Conservation (phyloP, 306 rosid genomes). For the Hippophae tibetana region DNA sequence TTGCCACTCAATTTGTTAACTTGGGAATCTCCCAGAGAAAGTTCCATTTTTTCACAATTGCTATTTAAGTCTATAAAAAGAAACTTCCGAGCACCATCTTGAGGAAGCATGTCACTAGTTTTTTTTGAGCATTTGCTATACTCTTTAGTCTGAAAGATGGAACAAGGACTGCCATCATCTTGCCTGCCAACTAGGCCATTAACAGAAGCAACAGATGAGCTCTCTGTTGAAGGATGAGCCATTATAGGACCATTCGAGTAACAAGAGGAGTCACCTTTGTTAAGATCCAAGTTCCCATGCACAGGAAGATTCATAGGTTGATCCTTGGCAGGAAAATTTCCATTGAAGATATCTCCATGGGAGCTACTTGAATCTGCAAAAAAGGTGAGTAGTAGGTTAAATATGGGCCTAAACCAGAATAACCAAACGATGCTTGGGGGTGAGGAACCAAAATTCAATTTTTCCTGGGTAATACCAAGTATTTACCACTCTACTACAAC, state of each 20-base stretch:
- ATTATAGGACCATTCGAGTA: conserved; percentile 32
- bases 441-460: no score
- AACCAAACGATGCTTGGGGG: background rate
- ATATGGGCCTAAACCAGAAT: background rate
- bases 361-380: conserved; percentile 23
- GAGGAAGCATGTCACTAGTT: conserved; percentile 18
- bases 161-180: conserved; percentile 14
- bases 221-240: conserved; percentile 31
- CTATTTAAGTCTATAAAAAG: conserved; percentile 13
- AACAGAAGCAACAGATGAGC: conserved; percentile 18
- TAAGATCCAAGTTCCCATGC: conserved; percentile 37
- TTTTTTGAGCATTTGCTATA: conserved; percentile 18
- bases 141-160: conserved; percentile 11
- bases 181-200: conserved; percentile 17
- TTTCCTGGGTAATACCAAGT: no score
- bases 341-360: conserved; percentile 7
- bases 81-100: conserved; percentile 20
- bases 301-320: conserved; percentile 14
- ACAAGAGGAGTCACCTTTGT: conserved; percentile 36
- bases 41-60: conserved; percentile 14
- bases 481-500: no score
- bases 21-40: conserved; percentile 6
- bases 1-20: conserved; percentile 10
- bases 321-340: conserved; percentile 16
- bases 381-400: conserved; percentile 3